Conservation (phyloP, 176 grass and related monocot species). For the Phoenix roebelenii region DNA sequence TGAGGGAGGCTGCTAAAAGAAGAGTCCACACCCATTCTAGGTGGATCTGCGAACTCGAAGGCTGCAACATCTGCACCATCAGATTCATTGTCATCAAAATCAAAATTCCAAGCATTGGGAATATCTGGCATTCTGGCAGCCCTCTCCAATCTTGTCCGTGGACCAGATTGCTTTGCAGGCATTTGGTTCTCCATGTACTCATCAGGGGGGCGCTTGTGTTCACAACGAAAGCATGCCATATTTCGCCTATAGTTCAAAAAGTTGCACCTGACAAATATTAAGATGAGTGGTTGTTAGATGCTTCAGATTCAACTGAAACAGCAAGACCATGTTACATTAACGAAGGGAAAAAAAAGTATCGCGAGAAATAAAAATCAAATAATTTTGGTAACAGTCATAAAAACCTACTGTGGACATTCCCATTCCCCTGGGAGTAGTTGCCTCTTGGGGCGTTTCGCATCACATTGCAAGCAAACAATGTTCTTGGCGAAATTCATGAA, state of each 20-base stretch:
- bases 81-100: conserved; percentile 96
- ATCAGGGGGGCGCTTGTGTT: conserved; percentile 73
- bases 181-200: conserved; percentile 62
- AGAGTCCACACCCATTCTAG: conserved; percentile 27
- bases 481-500: conserved; percentile 99
- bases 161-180: conserved; percentile 36
- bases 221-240: conserved; percentile 94
- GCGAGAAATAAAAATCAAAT: too few relatives aligned
- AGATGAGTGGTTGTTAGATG: not conserved
- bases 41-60: conserved; percentile 87
- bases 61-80: conserved; percentile 94
- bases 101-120: conserved; percentile 82
- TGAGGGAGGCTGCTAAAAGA: conserved; percentile 18
- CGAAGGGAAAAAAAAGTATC: not conserved
- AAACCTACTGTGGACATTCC: conserved; percentile 81
- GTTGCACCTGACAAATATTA: conserved; percentile 62
- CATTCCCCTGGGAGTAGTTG: conserved; percentile 91
- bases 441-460: conserved; percentile 84
- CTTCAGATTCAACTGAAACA: not conserved
- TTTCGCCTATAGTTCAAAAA: conserved; percentile 98
- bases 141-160: conserved; percentile 36
- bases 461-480: conserved; percentile 75
- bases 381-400: too few relatives aligned
- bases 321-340: conserved; percentile 6
- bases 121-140: conserved; percentile 50